Base-by-base conservation (phyloP, 2,329 filamentous ascomycete genomes). In the Chaetomiaceae sp. region DNA sequence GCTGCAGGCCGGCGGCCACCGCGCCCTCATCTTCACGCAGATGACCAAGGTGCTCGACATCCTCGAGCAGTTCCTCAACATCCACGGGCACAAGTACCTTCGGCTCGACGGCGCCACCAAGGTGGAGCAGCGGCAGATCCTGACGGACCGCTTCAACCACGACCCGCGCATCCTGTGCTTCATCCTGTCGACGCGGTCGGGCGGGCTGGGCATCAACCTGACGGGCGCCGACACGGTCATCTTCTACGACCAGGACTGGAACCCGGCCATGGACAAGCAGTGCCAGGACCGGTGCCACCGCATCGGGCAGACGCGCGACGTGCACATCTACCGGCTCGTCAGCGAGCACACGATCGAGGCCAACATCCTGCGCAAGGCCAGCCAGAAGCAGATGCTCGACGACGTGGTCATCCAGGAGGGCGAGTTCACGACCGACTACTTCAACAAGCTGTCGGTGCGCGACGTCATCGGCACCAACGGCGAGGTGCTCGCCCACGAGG, bases 11-110 rank as follows among this genome's bases (percentile, higher is more conserved):
- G 91, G 90, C 36, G 91, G 91, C 1, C 94, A 97, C 65, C 89
- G 95, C 7, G 94, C 91, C 9, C 78, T 99, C 47, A 99, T 99
- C 68, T 99, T 99, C 71, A 97, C 95, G 0, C 94, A 99, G 66
- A 99, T 99, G 94, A 97, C 94, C 43, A 96, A 95, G 69, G 94
- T 97, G 42, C 79, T 99, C 17, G 92, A 99, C 68, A 95, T 99
- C 51, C 79, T 99, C 2, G 94, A 99, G 69, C 91, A 94, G 62
- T 99, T 99, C 67, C 82, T 99, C 62, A 97, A 96, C 66, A 96
- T 99, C 47, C 92, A 99, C 64, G 92, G 92, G 0, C 89, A 97
- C 74, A 94, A 95, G 52, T 99, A 99, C 67, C 81, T 99, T 17
- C 90, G 94, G 19, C 81, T 99, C 4, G 94, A 99, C 66, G 94